Evolutionary conservation across 225 moss, liverwort and hornwort species (phyloP).

Genomic region (Sphagnum contortum): DNA sequence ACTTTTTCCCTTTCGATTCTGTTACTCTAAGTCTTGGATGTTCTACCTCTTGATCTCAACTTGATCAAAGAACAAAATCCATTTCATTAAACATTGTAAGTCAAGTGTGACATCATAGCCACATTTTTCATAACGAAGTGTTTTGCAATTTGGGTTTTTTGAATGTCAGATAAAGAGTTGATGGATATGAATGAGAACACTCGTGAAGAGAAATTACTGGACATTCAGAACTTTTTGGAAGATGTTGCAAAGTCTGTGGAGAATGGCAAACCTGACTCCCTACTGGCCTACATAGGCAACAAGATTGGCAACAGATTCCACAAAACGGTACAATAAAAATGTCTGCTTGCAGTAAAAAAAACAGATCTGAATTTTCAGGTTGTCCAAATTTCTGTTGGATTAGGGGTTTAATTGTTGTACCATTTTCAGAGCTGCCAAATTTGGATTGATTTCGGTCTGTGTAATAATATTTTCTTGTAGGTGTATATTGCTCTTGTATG

Average conservation of each 20-base stretch:
- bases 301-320: neutral
- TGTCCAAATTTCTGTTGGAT: too few species aligned
- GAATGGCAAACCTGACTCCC: neutral
- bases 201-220: neutral
- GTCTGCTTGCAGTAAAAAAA: too few species aligned
- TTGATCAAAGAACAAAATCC: too few species aligned
- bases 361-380: too few species aligned
- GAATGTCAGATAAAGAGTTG: neutral
- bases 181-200: neutral
- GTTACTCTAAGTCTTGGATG: too few species aligned
- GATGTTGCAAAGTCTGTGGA: neutral
- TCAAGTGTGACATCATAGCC: neutral
- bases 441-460: too few species aligned
- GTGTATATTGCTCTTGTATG: constrained; percentile 1
- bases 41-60: too few species aligned
- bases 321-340: neutral
- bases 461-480: neutral
- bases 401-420: too few species aligned
- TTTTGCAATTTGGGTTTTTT: too few species aligned
- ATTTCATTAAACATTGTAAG: too few species aligned
- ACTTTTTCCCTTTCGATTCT: too few species aligned
- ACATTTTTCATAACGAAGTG: neutral
- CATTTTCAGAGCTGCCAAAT: too few species aligned
- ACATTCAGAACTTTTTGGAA: neutral
- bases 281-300: neutral